Base-by-base conservation (phyloP, 305 asterid genomes). In the Plantago coronopus region DNA sequence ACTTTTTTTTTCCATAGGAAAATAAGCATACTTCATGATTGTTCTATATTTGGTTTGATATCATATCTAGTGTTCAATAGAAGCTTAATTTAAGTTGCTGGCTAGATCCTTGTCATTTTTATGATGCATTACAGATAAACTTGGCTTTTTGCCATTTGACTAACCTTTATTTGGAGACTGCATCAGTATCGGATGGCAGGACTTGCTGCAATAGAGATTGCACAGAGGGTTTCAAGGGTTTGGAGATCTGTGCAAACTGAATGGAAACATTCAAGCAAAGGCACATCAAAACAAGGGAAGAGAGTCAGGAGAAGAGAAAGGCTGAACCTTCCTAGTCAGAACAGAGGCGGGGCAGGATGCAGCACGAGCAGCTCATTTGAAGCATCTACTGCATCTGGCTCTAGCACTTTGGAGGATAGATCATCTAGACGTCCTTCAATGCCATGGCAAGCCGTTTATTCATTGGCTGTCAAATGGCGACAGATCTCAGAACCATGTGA, bases 271-370 rank as follows among this genome's bases (percentile, higher is more conserved):
- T 82, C 86, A 46, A 82, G 50, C 65, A 93, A 85, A 83, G 91
- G 94, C 57, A 69, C 81, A 31, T 62, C 77, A 70, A 93, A 85
- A 70, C 74, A 78, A 59, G 94, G 89, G 63, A 85, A 84, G 83
- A 89, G 77, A 74, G 69, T 78, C 57, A 75, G 94, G 71, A 79
- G 97, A 72, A 85, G 69, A 77, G 96, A 87, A 50, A 85, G 76
- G 68, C 74, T 79, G 64, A 82, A 73, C 69, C 74, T 69, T 76
- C 74, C 80, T 65, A 85, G 97, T 80, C 83, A 81, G 68, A 89
- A 93, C 78, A 85, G 99, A 78, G 97, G 99, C 63, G 99, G 99
- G 59, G 96, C 97, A 43, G 99, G 99, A 68, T 93, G 99, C 78
- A 93, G 93, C 75, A 89, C 96, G 48, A 89, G 93, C 83, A 80